phyloP scores from a whole-genome alignment of 441 rosid genomes.

The Kokia cookei region DNA sequence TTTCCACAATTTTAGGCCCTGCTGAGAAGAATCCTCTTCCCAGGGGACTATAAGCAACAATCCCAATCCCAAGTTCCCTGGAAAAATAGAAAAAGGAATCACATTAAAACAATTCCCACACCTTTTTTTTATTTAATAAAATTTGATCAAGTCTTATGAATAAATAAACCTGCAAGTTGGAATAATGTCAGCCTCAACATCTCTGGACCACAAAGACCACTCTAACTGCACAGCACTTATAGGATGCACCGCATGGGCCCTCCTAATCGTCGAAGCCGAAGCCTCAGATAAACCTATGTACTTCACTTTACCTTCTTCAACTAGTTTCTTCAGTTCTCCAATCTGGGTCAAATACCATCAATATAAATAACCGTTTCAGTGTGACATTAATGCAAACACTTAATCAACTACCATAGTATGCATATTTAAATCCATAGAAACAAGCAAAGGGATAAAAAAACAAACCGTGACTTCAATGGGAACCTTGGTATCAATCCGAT shows the following conservation, averaged over 20 bases:
- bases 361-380: neutral
- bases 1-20: constrained; percentile 43
- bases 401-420: neutral
- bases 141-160: neutral
- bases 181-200: constrained; percentile 20
- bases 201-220: constrained; percentile 29
- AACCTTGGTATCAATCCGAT: constrained; percentile 41
- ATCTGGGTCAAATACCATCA: neutral
- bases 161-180: constrained; percentile 27
- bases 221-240: constrained; percentile 19
- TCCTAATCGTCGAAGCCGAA: constrained; percentile 10
- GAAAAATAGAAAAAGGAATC: constrained; percentile 3
- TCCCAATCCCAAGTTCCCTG: constrained; percentile 79
- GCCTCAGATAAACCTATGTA: constrained; percentile 10
- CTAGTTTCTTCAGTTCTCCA: constrained; percentile 18
- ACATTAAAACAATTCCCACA: neutral
- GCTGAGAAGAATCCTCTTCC: constrained; percentile 59
- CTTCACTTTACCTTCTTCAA: constrained; percentile 22
- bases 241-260: constrained; percentile 11
- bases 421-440: neutral
- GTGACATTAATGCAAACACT: neutral
- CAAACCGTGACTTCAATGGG: constrained; percentile 53
- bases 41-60: constrained; percentile 51
- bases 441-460: neutral
- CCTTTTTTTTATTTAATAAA: neutral